A percentile compares a stretch with the other conserved stretches of the same genome.
Evolutionary conservation across 73 alveolate genomes (phyloP).

Genomic region (Blepharisma japonicum): DNA sequence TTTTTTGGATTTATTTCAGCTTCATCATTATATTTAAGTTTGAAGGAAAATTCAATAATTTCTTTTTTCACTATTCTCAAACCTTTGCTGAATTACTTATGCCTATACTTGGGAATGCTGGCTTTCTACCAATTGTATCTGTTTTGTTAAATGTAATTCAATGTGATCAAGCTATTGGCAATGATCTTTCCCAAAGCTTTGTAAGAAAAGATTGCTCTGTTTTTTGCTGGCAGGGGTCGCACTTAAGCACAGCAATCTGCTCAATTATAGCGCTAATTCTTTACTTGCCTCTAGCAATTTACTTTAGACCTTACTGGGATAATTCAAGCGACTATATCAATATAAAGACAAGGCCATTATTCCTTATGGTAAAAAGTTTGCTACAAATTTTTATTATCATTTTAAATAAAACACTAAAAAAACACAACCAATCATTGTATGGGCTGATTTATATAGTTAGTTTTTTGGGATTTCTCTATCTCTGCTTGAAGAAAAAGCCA

Average conservation of each 20-base stretch:
- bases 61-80: too few relatives aligned
- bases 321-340: not conserved
- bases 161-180: not conserved
- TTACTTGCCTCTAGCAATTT: not conserved
- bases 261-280: not conserved
- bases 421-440: too few relatives aligned
- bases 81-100: too few relatives aligned
- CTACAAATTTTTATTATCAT: too few relatives aligned
- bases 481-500: too few relatives aligned
- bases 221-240: not conserved
- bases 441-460: too few relatives aligned
- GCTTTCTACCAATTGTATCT: not conserved
- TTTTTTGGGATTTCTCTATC: too few relatives aligned
- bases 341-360: not conserved
- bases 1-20: too few relatives aligned
- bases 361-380: not conserved
- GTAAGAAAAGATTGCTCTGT: not conserved
- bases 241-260: not conserved
- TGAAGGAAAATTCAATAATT: too few relatives aligned
- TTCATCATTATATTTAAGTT: too few relatives aligned
- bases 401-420: too few relatives aligned
- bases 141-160: not conserved
- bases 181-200: not conserved
- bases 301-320: not conserved
- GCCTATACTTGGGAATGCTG: not conserved